phyloP scores from a whole-genome alignment of 768 basidiomycete genomes.

The Amanita phalloides region DNA sequence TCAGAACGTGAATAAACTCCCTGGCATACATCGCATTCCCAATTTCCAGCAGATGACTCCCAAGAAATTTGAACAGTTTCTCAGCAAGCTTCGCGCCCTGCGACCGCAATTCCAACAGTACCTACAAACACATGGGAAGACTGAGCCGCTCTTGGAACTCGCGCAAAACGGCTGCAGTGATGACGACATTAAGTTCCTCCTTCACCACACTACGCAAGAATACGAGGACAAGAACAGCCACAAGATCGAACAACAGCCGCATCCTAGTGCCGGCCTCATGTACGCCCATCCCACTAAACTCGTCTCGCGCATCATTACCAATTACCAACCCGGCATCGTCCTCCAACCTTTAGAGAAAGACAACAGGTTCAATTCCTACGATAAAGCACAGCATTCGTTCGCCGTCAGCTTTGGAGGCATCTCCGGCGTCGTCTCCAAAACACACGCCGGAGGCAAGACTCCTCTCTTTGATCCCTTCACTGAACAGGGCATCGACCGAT shows the following conservation, averaged over 20 bases:
- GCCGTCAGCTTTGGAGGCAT: constrained; percentile 37
- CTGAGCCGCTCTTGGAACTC: constrained; percentile 13
- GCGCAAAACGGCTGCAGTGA: constrained; percentile 11
- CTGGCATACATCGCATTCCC: constrained; percentile 21
- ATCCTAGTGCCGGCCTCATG: constrained; percentile 48
- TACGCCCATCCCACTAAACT: constrained; percentile 46
- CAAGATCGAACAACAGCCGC: constrained; percentile 54
- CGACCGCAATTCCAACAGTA: constrained; percentile 46
- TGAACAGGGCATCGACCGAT: constrained; percentile 18
- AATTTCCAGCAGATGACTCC: constrained; percentile 56
- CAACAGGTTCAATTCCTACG: background rate
- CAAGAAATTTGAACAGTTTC: constrained; percentile 45
- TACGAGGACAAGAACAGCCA: constrained; percentile 12
- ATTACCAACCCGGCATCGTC: constrained; percentile 49
- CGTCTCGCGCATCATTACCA: constrained; percentile 40
- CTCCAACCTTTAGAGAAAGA: constrained; percentile 15
- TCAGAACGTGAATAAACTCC: background rate
- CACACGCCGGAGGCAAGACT: constrained; percentile 6
- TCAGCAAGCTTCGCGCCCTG: constrained; percentile 43
- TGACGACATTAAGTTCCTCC: constrained; percentile 20
- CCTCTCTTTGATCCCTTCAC: constrained; percentile 18
- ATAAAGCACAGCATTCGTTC: constrained; percentile 3
- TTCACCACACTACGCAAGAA: constrained; percentile 10
- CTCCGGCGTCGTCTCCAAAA: constrained; percentile 15
- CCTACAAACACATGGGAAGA: constrained; percentile 15